Base-by-base conservation (phyloP, 768 basidiomycete genomes). In the Tulasnella sp. region DNA sequence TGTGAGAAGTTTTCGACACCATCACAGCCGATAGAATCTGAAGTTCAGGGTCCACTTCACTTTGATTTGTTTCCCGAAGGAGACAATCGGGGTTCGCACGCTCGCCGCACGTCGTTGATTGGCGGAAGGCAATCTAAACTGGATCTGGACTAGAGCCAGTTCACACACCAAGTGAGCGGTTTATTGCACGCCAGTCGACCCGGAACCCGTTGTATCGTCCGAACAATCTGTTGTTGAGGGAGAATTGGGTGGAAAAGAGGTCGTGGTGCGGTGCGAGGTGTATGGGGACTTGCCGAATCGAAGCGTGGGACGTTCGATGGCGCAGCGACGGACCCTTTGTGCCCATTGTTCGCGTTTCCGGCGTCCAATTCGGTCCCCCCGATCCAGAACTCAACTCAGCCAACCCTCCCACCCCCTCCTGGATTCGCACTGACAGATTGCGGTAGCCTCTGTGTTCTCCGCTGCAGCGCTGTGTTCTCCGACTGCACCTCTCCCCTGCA, bases 401-500 rank as follows among this genome's bases (percentile, higher is more conserved):
- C 62, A 68, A 68, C 62, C 62, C 62, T 68, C 62, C n/a, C 62
- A 68, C 6, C 4, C 62, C 62, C 62, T 68, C 62, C 62, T 68
- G 62, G 62, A 68, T 68, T 68, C 62, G 62, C 62, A 68, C 62
- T 68, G 31, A 34, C 12, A 68, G 62, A 68, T 68, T 68, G 62
- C 27, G 62, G 62, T 68, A 68, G 31, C n/a, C 62, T 68, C 62
- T 68, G 31, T 36, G 62, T 36, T 68, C 31, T 36, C 62, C 62
- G 34, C 62, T n/a, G n/a, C n/a, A n/a, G n/a, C n/a, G n/a, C n/a
- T 68, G 62, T 68, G 62, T 68, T 68, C 62, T 68, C 62, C 62
- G 62, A 68, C 62, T 44, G 14, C 62, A 9, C 62, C 62, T 34
- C 62, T 68, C 62, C 34, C 27, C 19, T 44, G 14, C 9, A 14